Conservation (phyloP, 352 stramenopile species). For the Bremia lactucae region DNA sequence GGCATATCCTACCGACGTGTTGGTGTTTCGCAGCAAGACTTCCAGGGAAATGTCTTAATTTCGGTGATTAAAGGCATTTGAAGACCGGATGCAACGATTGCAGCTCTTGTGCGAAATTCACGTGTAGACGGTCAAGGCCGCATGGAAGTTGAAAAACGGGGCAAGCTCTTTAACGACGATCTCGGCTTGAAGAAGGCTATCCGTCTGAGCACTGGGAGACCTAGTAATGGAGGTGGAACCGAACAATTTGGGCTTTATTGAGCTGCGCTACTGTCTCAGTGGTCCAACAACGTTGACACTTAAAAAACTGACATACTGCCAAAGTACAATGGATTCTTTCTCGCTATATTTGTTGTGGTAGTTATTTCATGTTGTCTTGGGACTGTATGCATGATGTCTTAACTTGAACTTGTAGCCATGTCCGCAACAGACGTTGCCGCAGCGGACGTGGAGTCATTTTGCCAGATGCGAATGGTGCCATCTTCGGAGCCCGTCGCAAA, state of each 20-base stretch:
- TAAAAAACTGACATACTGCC: too few relatives aligned
- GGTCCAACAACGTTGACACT: slow-evolving; percentile 53
- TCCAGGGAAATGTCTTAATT: slow-evolving; percentile 59
- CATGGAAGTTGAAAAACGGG: slow-evolving; percentile 68
- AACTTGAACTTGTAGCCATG: slow-evolving; percentile 17
- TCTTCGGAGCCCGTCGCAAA: slow-evolving; percentile 96
- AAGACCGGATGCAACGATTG: slow-evolving; percentile 57
- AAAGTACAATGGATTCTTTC: background rate
- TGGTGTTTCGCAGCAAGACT: slow-evolving; percentile 82
- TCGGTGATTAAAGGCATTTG: slow-evolving; percentile 49
- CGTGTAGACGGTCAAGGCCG: slow-evolving; percentile 65
- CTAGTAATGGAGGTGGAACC: slow-evolving; percentile 54
- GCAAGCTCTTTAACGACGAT: slow-evolving; percentile 55
- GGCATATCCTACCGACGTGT: slow-evolving; percentile 59
- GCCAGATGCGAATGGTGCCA: slow-evolving; percentile 96
- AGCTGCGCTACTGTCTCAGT: slow-evolving; percentile 74
- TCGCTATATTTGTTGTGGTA: slow-evolving; percentile 3
- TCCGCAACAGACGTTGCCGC: slow-evolving; percentile 53
- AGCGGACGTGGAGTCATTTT: slow-evolving; percentile 59
- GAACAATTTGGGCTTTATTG: slow-evolving; percentile 72
- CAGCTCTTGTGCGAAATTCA: slow-evolving; percentile 69
- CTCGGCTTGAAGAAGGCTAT: slow-evolving; percentile 47
- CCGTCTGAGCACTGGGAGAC: slow-evolving; percentile 43
- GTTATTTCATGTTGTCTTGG: slow-evolving; percentile 16
- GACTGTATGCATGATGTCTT: slow-evolving; percentile 1